These are phyloP conservation scores for Leccinum boreale DNA, from an alignment of 768 basidiomycete species.

Conservation along the genomic window DNA sequence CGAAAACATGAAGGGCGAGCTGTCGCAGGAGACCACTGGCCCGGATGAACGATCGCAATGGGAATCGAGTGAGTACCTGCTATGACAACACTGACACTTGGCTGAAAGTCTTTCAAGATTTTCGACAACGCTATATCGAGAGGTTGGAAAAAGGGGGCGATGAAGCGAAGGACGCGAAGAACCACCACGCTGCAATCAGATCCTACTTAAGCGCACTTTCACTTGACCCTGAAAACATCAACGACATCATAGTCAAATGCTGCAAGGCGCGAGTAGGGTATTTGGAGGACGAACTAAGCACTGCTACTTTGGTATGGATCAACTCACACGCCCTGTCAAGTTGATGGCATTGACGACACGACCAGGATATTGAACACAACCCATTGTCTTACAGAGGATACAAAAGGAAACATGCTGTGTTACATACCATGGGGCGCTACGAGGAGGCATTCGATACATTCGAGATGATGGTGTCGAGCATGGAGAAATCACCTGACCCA, in stretches of 20 bases:
- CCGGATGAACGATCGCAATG: background rate
- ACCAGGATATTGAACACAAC: background rate
- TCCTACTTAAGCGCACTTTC: background rate
- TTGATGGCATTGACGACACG: background rate
- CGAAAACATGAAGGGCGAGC: background rate
- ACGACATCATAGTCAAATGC: background rate
- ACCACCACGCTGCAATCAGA: background rate
- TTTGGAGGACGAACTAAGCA: background rate
- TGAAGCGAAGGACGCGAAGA: background rate
- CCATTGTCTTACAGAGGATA: background rate
- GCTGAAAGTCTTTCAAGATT: background rate
- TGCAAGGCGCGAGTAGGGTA: background rate
- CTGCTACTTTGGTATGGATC: background rate
- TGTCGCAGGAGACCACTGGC: background rate
- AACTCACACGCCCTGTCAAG: background rate
- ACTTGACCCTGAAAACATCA: background rate
- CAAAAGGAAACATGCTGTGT: background rate
- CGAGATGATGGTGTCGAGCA: background rate
- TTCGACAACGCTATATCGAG: background rate
- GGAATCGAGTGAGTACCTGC: background rate
- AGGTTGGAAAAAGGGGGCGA: background rate
- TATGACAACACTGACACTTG: too few relatives aligned
- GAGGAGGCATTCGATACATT: background rate
- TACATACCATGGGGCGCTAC: background rate
- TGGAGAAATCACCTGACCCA: background rate